These are phyloP conservation scores for Lentinula guzmanii DNA, from an alignment of 768 basidiomycete species.

Conservation along the genomic window DNA sequence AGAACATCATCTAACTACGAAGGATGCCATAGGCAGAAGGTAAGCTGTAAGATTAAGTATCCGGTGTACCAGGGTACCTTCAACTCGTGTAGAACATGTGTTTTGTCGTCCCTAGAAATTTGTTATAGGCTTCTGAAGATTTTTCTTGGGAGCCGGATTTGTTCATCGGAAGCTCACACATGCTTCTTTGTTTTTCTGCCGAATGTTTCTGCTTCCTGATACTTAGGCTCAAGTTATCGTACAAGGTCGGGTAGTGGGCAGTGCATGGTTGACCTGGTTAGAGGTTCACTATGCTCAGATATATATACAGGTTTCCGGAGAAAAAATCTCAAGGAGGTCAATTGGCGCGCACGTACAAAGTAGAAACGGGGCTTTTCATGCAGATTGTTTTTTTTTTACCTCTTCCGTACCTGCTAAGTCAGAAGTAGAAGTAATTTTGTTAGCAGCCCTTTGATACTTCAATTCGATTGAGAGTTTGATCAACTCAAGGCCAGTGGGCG, in stretches of 20 bases:
- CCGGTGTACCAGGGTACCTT: background rate
- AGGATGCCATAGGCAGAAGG: background rate
- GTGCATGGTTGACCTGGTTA: no score
- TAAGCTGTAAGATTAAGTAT: background rate
- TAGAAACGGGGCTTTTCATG: no score
- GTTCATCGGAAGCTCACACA: background rate
- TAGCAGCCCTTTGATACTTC: no score
- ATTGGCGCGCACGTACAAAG: no score
- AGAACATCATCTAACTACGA: background rate
- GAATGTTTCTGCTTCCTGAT: background rate
- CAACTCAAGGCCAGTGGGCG: no score
- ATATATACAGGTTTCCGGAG: no score
- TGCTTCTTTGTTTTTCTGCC: background rate
- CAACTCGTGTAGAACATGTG: slow-evolving; percentile 3
- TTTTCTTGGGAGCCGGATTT: background rate
- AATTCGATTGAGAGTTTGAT: no score
- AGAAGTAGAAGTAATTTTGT: no score
- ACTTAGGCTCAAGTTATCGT: background rate
- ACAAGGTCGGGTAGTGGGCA: background rate
- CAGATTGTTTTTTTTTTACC: no score
- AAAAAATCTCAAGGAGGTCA: no score
- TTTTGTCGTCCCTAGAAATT: background rate
- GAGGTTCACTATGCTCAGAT: no score
- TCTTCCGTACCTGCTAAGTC: no score
- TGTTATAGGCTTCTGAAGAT: background rate